These are phyloP conservation scores for Termitomyces sp. DNA, from an alignment of 768 basidiomycete genomes.

Conservation along the genomic window DNA sequence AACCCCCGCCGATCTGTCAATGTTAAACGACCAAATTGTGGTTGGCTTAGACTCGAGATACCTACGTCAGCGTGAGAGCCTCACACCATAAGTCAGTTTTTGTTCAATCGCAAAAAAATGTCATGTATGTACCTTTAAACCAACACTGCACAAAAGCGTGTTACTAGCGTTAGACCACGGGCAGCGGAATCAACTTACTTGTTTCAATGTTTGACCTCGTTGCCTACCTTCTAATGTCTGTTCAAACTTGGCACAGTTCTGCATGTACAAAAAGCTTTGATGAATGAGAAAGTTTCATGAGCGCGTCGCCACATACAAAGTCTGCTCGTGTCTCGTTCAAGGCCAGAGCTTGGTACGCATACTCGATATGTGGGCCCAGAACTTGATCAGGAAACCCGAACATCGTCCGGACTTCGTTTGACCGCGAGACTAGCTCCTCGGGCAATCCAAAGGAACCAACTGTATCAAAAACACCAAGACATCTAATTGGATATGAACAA, in stretches of 20 bases:
- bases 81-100: conserved; percentile 4
- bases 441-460: conserved; percentile 73
- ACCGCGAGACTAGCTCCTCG: conserved; percentile 50
- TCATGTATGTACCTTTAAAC: conserved; percentile 52
- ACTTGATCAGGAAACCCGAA: conserved; percentile 63
- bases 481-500: conserved; percentile 31
- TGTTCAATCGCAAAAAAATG: not conserved
- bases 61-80: conserved; percentile 40
- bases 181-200: conserved; percentile 33
- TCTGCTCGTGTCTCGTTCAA: conserved; percentile 64
- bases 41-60: not conserved
- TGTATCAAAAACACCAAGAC: conserved; percentile 74
- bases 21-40: not conserved
- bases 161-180: not conserved
- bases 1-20: conserved; percentile 74
- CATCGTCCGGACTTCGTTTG: conserved; percentile 40
- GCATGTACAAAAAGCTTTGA: not conserved
- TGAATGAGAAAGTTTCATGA: not conserved
- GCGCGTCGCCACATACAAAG: conserved; percentile 47
- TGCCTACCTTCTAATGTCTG: conserved; percentile 48
- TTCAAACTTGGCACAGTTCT: conserved; percentile 59
- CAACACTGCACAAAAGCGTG: conserved; percentile 46
- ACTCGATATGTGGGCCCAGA: conserved; percentile 60
- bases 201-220: conserved; percentile 59
- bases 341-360: conserved; percentile 68